These are phyloP conservation scores for Stachybotrys chartarum DNA, from an alignment of 2,329 filamentous ascomycete genomes.

Conservation along the genomic window DNA sequence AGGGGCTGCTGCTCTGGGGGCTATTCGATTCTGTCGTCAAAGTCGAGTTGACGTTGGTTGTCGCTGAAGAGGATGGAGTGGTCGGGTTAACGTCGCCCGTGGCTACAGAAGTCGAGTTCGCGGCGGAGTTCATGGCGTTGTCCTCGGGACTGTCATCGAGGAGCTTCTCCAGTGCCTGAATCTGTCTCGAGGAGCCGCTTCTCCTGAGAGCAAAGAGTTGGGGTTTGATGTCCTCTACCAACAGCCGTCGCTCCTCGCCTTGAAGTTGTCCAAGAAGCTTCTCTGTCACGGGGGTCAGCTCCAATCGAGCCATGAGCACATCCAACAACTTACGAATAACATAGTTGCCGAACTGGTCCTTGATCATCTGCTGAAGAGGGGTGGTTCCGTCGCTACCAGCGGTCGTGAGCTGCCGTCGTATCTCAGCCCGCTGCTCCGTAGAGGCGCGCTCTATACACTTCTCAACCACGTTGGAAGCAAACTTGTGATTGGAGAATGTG, in stretches of 20 bases:
- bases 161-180: slow-evolving; percentile 26
- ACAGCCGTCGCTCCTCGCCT: slow-evolving; percentile 48
- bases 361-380: slow-evolving; percentile 71
- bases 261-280: slow-evolving; percentile 65
- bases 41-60: too few relatives aligned
- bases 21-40: slow-evolving; percentile 65
- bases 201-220: slow-evolving; percentile 57
- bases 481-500: slow-evolving; percentile 84
- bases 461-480: slow-evolving; percentile 94
- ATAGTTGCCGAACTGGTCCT: slow-evolving; percentile 91
- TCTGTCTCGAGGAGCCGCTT: slow-evolving; percentile 54
- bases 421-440: slow-evolving; percentile 59
- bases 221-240: slow-evolving; percentile 58
- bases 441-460: slow-evolving; percentile 74
- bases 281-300: slow-evolving; percentile 45
- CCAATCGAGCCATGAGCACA: neutral
- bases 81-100: slow-evolving; percentile 35
- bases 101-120: slow-evolving; percentile 11
- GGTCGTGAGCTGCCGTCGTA: slow-evolving; percentile 57
- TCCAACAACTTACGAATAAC: slow-evolving; percentile 74
- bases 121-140: too few relatives aligned
- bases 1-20: slow-evolving; percentile 58
- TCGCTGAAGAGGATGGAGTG: too few relatives aligned
- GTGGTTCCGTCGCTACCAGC: slow-evolving; percentile 57
- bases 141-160: slow-evolving; percentile 7